Percentiles rank a stretch among this genome's conserved stretches.
phyloP scores from a whole-genome alignment of 2,329 filamentous ascomycete species.

The Fusarium sp. region DNA sequence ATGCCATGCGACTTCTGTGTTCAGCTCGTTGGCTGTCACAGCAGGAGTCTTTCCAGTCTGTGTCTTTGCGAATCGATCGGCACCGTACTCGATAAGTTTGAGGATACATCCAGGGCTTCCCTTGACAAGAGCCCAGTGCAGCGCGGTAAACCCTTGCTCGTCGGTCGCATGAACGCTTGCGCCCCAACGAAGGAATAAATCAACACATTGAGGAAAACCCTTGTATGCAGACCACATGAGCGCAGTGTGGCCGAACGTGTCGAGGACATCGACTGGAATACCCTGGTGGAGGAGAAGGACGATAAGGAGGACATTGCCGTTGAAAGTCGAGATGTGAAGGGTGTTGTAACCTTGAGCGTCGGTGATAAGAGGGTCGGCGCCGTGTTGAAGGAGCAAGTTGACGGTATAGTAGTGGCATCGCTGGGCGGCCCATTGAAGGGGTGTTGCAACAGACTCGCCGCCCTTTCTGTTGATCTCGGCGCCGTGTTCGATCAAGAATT shows the following conservation, averaged over 20 bases:
- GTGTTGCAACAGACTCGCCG: constrained; percentile 93
- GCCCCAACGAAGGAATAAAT: constrained; percentile 93
- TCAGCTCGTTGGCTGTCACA: constrained; percentile 90
- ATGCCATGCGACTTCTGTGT: constrained; percentile 85
- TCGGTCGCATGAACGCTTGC: constrained; percentile 92
- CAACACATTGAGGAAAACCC: constrained; percentile 91
- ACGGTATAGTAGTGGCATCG: constrained; percentile 97
- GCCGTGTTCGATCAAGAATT: constrained; percentile 87
- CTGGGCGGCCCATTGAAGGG: constrained; percentile 97
- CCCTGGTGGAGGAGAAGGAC: constrained; percentile 93
- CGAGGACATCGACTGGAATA: constrained; percentile 91
- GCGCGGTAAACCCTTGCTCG: constrained; percentile 91
- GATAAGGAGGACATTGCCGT: constrained; percentile 93
- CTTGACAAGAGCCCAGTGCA: constrained; percentile 98
- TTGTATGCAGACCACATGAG: constrained; percentile 99
- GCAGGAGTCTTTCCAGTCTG: constrained; percentile 91
- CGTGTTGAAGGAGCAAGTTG: constrained; percentile 89
- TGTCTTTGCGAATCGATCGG: constrained; percentile 92
- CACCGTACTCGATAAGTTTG: constrained; percentile 95
- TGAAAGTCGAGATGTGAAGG: constrained; percentile 95
- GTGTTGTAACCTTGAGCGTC: constrained; percentile 99
- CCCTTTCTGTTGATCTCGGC: constrained; percentile 96
- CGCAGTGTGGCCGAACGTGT: constrained; percentile 91
- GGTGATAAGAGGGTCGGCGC: constrained; percentile 91
- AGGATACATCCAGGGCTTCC: constrained; percentile 90